Conservation (phyloP, 2,329 filamentous ascomycete genomes). For the Hansfordia pulvinata region DNA sequence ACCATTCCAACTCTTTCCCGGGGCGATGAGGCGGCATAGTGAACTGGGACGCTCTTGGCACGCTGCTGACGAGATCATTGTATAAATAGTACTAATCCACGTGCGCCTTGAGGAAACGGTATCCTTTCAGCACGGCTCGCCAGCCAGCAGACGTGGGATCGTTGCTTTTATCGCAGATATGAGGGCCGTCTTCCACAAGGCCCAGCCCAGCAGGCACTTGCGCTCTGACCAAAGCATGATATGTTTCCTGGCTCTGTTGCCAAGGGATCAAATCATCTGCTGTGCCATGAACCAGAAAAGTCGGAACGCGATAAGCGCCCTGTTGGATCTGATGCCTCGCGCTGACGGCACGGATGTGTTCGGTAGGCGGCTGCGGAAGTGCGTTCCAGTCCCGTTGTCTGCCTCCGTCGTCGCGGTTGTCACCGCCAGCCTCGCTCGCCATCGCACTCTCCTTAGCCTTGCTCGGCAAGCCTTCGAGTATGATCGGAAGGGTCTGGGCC, state of each 20-base stretch:
- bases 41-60: no score
- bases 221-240: slow-evolving; percentile 5
- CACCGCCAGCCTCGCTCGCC: no score
- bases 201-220: slow-evolving; percentile 5
- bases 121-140: slow-evolving; percentile 3
- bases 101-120: slow-evolving; percentile 4
- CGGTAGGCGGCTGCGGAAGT: slow-evolving; percentile 5
- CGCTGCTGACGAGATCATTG: no score
- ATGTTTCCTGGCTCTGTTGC: slow-evolving; percentile 9
- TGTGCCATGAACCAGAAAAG: slow-evolving; percentile 15
- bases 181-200: slow-evolving; percentile 4
- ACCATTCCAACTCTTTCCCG: no score
- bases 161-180: slow-evolving; percentile 5
- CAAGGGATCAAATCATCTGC: slow-evolving; percentile 15
- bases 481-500: slow-evolving; percentile 11
- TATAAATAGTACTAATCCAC: no score
- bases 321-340: slow-evolving; percentile 10
- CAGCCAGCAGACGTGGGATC: slow-evolving; percentile 2
- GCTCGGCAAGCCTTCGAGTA: slow-evolving; percentile 12
- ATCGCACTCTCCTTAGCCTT: slow-evolving; percentile 2
- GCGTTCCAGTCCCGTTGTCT: slow-evolving; percentile 7
- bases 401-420: no score
- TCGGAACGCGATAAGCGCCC: slow-evolving; percentile 13
- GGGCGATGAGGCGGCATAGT: no score
- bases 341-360: slow-evolving; percentile 8